phyloP scores from a whole-genome alignment of 495 filamentous ascomycete species.

The Xanthoparmelia taractica region DNA sequence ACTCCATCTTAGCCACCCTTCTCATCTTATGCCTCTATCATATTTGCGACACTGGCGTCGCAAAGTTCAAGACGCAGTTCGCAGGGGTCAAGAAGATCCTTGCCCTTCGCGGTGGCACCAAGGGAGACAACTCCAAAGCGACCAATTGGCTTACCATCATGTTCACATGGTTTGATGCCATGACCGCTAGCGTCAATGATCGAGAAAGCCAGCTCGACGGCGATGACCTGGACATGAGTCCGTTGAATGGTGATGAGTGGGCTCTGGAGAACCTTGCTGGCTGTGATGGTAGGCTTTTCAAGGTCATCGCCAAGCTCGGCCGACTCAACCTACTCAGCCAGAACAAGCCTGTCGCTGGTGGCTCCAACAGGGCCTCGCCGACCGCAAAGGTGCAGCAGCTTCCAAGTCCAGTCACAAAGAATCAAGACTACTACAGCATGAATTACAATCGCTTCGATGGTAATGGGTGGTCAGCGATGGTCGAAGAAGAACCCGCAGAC shows the following conservation, averaged over 20 bases:
- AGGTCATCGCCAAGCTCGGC: conserved; percentile 67
- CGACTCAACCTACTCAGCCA: conserved; percentile 86
- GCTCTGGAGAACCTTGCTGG: conserved; percentile 80
- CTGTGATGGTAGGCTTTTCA: conserved; percentile 76
- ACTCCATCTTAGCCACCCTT: conserved; percentile 82
- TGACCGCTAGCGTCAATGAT: conserved; percentile 86
- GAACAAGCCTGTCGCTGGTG: conserved; percentile 48
- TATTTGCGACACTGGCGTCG: conserved; percentile 85
- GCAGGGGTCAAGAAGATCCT: conserved; percentile 91
- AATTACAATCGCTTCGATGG: conserved; percentile 52
- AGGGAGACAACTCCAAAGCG: conserved; percentile 54
- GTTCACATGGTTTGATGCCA: conserved; percentile 94
- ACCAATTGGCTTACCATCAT: conserved; percentile 91
- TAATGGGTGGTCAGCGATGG: conserved; percentile 49
- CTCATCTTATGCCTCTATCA: conserved; percentile 86
- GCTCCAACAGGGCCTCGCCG: conserved; percentile 25
- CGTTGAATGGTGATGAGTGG: conserved; percentile 61
- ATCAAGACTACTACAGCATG: conserved; percentile 46
- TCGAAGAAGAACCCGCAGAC: conserved; percentile 40
- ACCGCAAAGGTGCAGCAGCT: conserved; percentile 26
- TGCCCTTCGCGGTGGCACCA: conserved; percentile 58
- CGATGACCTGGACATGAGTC: conserved; percentile 57
- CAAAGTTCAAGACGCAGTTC: conserved; percentile 88
- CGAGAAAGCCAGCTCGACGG: conserved; percentile 80
- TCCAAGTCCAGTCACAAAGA: conserved; percentile 34